phyloP scores from a whole-genome alignment of 2,329 filamentous ascomycete genomes.

The Colletotrichum sp. region DNA sequence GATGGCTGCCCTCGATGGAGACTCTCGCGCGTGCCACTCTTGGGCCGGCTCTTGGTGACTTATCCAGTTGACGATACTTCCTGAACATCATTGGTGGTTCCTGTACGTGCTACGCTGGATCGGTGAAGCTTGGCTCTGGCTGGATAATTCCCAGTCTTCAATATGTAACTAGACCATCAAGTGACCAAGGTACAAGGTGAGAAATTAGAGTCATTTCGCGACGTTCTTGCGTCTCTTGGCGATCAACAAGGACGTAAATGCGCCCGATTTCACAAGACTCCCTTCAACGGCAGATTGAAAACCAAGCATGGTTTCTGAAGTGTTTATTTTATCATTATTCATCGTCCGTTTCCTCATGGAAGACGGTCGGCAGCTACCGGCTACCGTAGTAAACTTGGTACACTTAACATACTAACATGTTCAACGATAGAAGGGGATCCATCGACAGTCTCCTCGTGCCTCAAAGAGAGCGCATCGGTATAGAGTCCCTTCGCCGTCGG shows the following conservation, averaged over 20 bases:
- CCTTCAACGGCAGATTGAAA: neutral
- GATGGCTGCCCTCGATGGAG: neutral
- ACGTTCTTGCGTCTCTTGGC: neutral
- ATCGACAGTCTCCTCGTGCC: neutral
- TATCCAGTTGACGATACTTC: neutral
- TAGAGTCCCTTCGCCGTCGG: neutral
- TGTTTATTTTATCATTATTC: neutral
- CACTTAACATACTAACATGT: neutral
- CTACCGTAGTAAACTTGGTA: neutral
- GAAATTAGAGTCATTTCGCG: neutral
- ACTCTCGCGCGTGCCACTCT: neutral
- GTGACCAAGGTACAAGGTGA: neutral
- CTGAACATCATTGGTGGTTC: neutral
- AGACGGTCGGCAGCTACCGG: neutral
- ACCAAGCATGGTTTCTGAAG: neutral
- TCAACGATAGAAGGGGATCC: neutral
- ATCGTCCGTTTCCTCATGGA: neutral
- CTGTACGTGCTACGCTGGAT: neutral
- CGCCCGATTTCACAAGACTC: neutral
- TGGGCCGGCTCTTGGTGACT: neutral
- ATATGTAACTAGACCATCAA: neutral
- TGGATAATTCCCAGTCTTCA: neutral
- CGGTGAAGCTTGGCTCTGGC: neutral
- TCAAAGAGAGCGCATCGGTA: neutral
- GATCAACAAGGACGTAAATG: neutral